Evolutionary conservation across 176 grass and related monocot genomes (phyloP).

Genomic region (Aegilops speltoides): DNA sequence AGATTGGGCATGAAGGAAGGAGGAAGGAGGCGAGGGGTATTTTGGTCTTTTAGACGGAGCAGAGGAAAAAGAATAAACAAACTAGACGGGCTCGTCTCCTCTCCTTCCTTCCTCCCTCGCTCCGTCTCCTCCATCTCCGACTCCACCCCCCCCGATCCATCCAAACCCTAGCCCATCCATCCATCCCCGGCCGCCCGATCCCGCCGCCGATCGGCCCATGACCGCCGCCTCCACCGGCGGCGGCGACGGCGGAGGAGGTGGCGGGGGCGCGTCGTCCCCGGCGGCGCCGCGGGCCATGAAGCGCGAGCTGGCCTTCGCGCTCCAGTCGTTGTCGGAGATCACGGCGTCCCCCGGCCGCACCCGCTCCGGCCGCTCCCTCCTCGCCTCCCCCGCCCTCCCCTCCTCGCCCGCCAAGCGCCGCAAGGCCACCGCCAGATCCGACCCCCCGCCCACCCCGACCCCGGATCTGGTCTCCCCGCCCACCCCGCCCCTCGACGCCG

Average conservation of each 20-base stretch:
- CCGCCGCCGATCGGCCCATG: slow-evolving; percentile 9
- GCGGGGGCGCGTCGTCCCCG: not conserved
- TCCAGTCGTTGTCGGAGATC: slow-evolving; percentile 42
- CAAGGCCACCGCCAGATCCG: slow-evolving; percentile 33
- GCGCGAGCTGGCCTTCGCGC: slow-evolving; percentile 64
- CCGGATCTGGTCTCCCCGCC: slow-evolving; percentile 36
- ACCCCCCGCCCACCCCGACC: not conserved
- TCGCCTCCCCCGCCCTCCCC: not conserved
- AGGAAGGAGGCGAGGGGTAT: not conserved
- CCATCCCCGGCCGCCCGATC: not conserved
- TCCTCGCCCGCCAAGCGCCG: slow-evolving; percentile 29
- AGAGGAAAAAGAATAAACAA: not conserved
- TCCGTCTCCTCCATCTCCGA: not conserved
- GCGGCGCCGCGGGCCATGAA: slow-evolving; percentile 45
- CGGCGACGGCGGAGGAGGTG: not conserved
- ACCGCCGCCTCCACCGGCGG: slow-evolving; percentile 26
- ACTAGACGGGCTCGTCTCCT: not conserved
- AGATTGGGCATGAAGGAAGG: not conserved
- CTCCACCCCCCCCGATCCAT: not conserved
- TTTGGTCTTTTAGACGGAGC: not conserved
- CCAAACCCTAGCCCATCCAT: slow-evolving; percentile 9
- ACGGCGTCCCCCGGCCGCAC: slow-evolving; percentile 45
- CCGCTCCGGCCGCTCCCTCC: slow-evolving; percentile 44
- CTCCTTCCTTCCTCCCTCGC: not conserved
- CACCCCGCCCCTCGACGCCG: slow-evolving; percentile 43